phyloP scores from a whole-genome alignment of 371 early-diverging fungal genomes.

The Umbelopsis sp. region DNA sequence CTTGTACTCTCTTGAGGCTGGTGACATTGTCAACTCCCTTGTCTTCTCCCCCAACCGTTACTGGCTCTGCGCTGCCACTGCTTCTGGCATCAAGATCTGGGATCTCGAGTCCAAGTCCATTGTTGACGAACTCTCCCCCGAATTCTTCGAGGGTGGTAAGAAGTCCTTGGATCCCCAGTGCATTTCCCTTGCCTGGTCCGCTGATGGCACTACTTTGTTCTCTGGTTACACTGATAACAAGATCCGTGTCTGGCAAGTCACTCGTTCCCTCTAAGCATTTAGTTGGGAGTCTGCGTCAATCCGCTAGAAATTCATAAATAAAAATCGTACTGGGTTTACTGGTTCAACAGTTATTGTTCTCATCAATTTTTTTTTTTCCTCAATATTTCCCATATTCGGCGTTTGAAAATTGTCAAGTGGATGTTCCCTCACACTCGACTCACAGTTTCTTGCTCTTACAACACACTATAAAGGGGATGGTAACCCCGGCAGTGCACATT shows the following conservation, averaged over 20 bases:
- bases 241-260: constrained; percentile 95
- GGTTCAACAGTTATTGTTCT: neutral
- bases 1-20: constrained; percentile 98
- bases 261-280: constrained; percentile 60
- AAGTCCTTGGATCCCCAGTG: constrained; percentile 80
- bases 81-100: constrained; percentile 98
- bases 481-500: neutral
- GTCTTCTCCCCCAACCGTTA: constrained; percentile 99
- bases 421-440: neutral
- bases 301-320: constrained; percentile 1
- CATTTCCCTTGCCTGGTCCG: constrained; percentile 97
- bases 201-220: constrained; percentile 97
- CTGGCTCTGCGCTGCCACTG: constrained; percentile 99
- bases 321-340: neutral
- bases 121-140: constrained; percentile 95
- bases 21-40: constrained; percentile 94
- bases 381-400: neutral
- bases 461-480: neutral
- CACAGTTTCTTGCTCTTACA: neutral
- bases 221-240: constrained; percentile 97
- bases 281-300: constrained; percentile 13
- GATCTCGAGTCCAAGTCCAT: constrained; percentile 97
- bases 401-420: constrained; percentile 2
- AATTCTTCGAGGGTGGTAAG: constrained; percentile 79
- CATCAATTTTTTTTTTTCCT: neutral